phyloP scores from a whole-genome alignment of 2,329 filamentous ascomycete genomes.

The Aspergillus brunneoviolaceus region DNA sequence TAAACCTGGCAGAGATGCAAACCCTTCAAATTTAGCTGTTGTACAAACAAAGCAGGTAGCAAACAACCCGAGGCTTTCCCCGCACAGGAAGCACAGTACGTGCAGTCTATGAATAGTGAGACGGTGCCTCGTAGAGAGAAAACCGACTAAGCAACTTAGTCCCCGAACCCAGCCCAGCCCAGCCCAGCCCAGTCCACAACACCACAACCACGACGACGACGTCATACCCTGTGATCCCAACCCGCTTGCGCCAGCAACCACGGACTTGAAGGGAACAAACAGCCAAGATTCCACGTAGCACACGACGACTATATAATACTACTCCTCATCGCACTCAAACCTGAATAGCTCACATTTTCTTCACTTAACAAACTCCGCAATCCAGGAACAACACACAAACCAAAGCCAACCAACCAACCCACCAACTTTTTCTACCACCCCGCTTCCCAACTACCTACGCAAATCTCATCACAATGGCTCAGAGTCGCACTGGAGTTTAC shows the following conservation, averaged over 20 bases:
- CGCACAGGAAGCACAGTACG: not conserved
- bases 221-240: slow-evolving; percentile 15
- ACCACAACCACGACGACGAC: not conserved
- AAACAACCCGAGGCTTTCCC: not conserved
- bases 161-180: not conserved
- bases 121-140: not conserved
- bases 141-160: not conserved
- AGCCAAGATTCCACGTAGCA: not conserved
- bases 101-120: no score
- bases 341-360: not conserved
- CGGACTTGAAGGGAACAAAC: not conserved
- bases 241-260: not conserved
- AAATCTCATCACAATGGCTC: slow-evolving; percentile 31
- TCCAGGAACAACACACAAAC: not conserved
- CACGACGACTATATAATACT: not conserved
- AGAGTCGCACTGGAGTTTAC: slow-evolving; percentile 37
- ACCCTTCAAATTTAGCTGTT: no score
- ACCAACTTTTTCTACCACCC: not conserved
- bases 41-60: no score
- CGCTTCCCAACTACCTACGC: not conserved
- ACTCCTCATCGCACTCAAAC: not conserved
- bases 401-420: not conserved
- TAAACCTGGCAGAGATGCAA: no score
- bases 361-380: not conserved
- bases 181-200: not conserved